Base-by-base conservation (phyloP, 176 grass and related monocot genomes). In the maize (Zea mays) region DNA sequence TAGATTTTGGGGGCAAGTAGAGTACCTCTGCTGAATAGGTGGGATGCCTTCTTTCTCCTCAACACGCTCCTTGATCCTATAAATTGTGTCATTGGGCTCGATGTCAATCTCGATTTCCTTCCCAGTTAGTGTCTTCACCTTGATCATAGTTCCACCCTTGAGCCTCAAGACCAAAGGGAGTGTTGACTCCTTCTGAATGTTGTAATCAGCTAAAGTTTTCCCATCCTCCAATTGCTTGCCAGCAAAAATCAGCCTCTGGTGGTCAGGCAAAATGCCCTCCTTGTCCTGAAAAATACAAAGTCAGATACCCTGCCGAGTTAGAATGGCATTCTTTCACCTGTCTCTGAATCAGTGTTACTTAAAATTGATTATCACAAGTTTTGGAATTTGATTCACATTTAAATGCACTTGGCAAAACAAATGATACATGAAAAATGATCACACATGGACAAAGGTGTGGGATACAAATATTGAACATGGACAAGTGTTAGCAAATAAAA, bases 21-120 rank as follows among this genome's bases (percentile, higher is more conserved):
- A 62, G 27, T 86, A 85, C 93, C 93, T 93, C 69, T 97, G 88
- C 67, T 97, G 88, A 51, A 97, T 83, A 61, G 90, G 88, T 69
- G 93, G 93, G 59, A 97, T 97, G 11, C 90, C 93, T 87, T 93
- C 86, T 82, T 90, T 97, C 86, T 93, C 88, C 86, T 89, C 88
- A n/a, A 97, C 86, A 66, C 88, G 88, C 86, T 97, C 90, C 83
- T 93, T 93, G 83, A 97, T 93, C 42, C 90, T 83, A 65, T 93
- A 78, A 1, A 89, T 83, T 0, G 86, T 93, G 68, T 93, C 93
- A 58, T 83, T 93, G 46, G 83, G 93, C 69, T 97, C 86, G 13
- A 93, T 93, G 75, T 91, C 93, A 20, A 91, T 87, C 76, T 93
- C 84, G 3, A 93, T 93, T 54, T 97, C 88, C 82, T 93, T 97